Conservation (phyloP, 164 flowering plant genomes). For the Tetrastigma voinierianum region DNA sequence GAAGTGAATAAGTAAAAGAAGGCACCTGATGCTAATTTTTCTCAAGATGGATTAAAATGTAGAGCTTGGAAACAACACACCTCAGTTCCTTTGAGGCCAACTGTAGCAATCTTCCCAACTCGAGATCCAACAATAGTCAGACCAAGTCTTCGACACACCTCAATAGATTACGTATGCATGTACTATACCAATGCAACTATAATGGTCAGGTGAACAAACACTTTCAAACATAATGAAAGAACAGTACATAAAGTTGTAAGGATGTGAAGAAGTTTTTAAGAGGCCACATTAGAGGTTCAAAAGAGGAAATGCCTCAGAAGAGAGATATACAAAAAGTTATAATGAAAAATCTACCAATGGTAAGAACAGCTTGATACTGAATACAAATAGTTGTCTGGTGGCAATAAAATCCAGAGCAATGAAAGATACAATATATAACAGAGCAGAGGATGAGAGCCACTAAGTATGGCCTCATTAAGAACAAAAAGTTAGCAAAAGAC, state of each 20-base stretch:
- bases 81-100: conserved; percentile 69
- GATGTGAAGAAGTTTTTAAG: too few species aligned
- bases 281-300: too few species aligned
- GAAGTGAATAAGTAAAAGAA: background rate
- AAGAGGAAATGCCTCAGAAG: too few species aligned
- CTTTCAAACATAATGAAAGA: background rate
- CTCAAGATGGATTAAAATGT: background rate
- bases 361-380: too few species aligned
- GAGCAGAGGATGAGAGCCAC: too few species aligned
- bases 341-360: too few species aligned
- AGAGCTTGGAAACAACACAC: conserved; percentile 22
- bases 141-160: conserved; percentile 69
- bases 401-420: too few species aligned
- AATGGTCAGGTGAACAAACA: background rate
- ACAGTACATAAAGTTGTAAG: too few species aligned
- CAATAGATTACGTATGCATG: conserved; percentile 65
- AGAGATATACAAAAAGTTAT: too few species aligned
- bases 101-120: conserved; percentile 74
- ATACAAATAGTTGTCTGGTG: too few species aligned
- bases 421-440: too few species aligned
- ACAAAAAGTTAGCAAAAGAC: background rate
- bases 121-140: conserved; percentile 63
- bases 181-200: too few species aligned
- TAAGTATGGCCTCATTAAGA: background rate
- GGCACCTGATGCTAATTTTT: background rate